Base-by-base conservation (phyloP, 2,329 filamentous ascomycete species). In the Fusarium kyushuense region DNA sequence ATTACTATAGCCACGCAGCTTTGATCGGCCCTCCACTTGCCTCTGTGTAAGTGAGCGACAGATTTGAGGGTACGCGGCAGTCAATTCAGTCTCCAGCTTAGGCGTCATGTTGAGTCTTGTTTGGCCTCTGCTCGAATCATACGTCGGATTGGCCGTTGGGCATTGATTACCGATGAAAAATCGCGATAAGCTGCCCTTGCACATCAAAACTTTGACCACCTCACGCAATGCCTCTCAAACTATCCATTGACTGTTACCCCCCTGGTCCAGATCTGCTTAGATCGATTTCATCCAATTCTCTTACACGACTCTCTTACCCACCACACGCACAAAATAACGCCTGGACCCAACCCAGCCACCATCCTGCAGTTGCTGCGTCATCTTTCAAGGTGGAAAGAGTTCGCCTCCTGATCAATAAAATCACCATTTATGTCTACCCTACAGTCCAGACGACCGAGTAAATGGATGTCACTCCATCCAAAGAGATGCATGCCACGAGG, bases 401-500 rank as follows among this genome's bases (percentile, higher is more conserved):
- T 54, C 13, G 41, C 54, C 60, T 38, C 51, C 47, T 67, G 58
- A 58, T 55, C 42, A 46, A 61, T 57, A 53, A 51, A 56, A 53
- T 47, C 48, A 43, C 23, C 57, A 21, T 5, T 32, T 47, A 67
- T 43, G 60, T 27, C 35, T 73, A 72, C 71, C 69, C 66, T 73
- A 70, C 63, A 71, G 35, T 17, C 17, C 27, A 40, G 27, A 17
- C 17, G 10, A 35, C 19, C 45, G n/a, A 32, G 42, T 40, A 21
- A 45, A 43, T 36, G 54, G 38, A 48, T 63, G 54, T 54, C 57
- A 55, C 46, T 47, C 42, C 33, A 29, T 25, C 35, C 49, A 45
- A 16, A 69, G 58, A 59, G 58, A 59, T 58, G 58, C 66, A 60
- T 60, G 52, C 71, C 71, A 73, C 66, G 67, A 70, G 71, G 69